Percentiles rank a stretch among this genome's conserved stretches.
phyloP scores from a whole-genome alignment of 1,284 basidiomycete genomes.

The Xanthoconium separans region DNA sequence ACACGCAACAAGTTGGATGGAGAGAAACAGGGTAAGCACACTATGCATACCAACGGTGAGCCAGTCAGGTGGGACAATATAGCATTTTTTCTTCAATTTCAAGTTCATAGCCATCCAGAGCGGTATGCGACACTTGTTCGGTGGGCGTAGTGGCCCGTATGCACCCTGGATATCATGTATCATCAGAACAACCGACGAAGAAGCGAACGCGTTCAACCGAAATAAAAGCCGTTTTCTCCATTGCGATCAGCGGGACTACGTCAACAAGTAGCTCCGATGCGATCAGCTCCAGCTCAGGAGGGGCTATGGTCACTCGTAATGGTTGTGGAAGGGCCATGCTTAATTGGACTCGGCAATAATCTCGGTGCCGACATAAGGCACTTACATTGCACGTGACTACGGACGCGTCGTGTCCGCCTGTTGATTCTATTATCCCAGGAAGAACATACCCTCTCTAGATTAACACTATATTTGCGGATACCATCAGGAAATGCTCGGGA shows the following conservation, averaged over 20 bases:
- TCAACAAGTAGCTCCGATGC: slow-evolving; percentile 81
- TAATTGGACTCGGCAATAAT: too few relatives aligned
- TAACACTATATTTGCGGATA: not conserved
- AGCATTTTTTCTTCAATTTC: slow-evolving; percentile 92
- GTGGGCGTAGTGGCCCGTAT: slow-evolving; percentile 92
- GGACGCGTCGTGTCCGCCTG: slow-evolving; percentile 14
- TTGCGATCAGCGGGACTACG: slow-evolving; percentile 81
- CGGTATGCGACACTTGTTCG: slow-evolving; percentile 79
- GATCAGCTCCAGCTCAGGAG: slow-evolving; percentile 83
- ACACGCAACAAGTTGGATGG: not conserved
- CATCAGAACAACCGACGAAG: slow-evolving; percentile 36
- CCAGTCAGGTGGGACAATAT: slow-evolving; percentile 90
- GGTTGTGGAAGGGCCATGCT: slow-evolving; percentile 63
- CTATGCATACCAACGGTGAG: slow-evolving; percentile 66
- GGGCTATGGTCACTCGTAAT: slow-evolving; percentile 63
- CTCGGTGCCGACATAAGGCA: too few relatives aligned
- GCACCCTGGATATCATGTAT: slow-evolving; percentile 58
- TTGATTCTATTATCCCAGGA: not conserved
- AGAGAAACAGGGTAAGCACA: not conserved
- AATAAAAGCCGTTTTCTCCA: slow-evolving; percentile 87
- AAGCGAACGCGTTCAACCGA: slow-evolving; percentile 43
- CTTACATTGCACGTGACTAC: slow-evolving; percentile 25
- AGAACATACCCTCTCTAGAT: not conserved
- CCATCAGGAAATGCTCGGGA: slow-evolving; percentile 42
- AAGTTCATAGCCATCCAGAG: slow-evolving; percentile 95